phyloP scores from a whole-genome alignment of 2,329 filamentous ascomycete species.

The Penicillium sp. region DNA sequence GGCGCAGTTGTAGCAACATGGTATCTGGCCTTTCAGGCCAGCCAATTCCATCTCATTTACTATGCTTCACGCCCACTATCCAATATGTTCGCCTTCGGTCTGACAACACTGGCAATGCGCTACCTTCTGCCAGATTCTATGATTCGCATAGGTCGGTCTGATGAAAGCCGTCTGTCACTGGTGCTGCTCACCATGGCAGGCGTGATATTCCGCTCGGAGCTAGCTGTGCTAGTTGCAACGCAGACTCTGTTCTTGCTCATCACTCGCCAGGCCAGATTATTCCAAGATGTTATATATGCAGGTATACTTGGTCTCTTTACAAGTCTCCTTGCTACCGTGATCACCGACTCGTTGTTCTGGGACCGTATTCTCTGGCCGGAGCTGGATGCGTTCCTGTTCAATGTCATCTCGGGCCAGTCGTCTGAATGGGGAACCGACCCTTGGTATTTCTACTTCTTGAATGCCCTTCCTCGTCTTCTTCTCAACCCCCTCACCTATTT shows the following conservation, averaged over 20 bases:
- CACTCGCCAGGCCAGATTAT: slow-evolving; percentile 51
- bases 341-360: slow-evolving; percentile 92
- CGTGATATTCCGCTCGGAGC: slow-evolving; percentile 81
- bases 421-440: slow-evolving; percentile 83
- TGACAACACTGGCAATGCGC: slow-evolving; percentile 49
- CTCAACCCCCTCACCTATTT: slow-evolving; percentile 67
- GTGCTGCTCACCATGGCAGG: slow-evolving; percentile 74
- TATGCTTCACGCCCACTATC: slow-evolving; percentile 89
- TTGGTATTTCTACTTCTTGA: slow-evolving; percentile 80
- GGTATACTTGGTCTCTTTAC: slow-evolving; percentile 62
- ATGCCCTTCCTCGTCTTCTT: slow-evolving; percentile 74
- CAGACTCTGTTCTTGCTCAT: slow-evolving; percentile 62
- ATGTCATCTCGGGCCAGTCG: slow-evolving; percentile 76
- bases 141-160: background rate
- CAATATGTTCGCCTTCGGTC: slow-evolving; percentile 91
- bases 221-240: slow-evolving; percentile 72
- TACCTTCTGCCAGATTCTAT: slow-evolving; percentile 46
- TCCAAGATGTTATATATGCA: slow-evolving; percentile 57
- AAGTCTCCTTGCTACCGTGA: slow-evolving; percentile 65
- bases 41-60: slow-evolving; percentile 89
- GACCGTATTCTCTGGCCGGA: slow-evolving; percentile 82
- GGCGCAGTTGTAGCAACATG: slow-evolving; percentile 67
- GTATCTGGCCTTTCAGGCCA: slow-evolving; percentile 72
- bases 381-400: slow-evolving; percentile 82
- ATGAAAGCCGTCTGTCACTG: slow-evolving; percentile 54